Conservation (phyloP, 2,329 filamentous ascomycete species). For the Dactylellina leptospora region DNA sequence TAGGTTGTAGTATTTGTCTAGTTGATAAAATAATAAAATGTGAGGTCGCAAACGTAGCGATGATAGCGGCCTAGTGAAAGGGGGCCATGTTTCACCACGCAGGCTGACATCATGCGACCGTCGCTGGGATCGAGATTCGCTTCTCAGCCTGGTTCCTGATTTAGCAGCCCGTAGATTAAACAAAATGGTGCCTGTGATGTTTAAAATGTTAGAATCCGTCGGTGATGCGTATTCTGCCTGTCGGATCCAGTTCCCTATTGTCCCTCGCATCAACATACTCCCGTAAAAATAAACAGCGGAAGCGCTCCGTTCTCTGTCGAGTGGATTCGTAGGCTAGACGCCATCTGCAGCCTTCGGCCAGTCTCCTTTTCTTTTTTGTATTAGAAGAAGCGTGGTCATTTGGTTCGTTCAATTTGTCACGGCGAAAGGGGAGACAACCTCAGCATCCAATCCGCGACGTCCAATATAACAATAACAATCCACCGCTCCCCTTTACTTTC, state of each 20-base stretch:
- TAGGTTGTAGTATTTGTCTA: too few relatives aligned
- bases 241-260: too few relatives aligned
- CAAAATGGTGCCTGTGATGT: too few relatives aligned
- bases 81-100: constrained; percentile 38
- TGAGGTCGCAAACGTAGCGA: too few relatives aligned
- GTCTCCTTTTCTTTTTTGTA: neutral
- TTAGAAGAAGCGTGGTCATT: neutral
- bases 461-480: neutral
- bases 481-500: neutral
- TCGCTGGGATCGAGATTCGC: neutral
- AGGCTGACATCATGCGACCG: constrained; percentile 47
- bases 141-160: constrained; percentile 29
- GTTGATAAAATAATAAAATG: too few relatives aligned
- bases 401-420: neutral
- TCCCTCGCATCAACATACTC: neutral
- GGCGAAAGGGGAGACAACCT: neutral
- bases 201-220: too few relatives aligned
- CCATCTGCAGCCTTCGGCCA: constrained; percentile 13
- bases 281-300: neutral
- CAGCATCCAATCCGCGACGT: neutral
- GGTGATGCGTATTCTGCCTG: too few relatives aligned
- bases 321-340: constrained; percentile 2
- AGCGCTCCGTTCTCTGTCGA: too few relatives aligned
- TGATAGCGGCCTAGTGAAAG: too few relatives aligned
- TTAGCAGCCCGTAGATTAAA: too few relatives aligned